Base-by-base conservation (phyloP, 371 early-diverging fungal species). In the Umbelopsis sp. region DNA sequence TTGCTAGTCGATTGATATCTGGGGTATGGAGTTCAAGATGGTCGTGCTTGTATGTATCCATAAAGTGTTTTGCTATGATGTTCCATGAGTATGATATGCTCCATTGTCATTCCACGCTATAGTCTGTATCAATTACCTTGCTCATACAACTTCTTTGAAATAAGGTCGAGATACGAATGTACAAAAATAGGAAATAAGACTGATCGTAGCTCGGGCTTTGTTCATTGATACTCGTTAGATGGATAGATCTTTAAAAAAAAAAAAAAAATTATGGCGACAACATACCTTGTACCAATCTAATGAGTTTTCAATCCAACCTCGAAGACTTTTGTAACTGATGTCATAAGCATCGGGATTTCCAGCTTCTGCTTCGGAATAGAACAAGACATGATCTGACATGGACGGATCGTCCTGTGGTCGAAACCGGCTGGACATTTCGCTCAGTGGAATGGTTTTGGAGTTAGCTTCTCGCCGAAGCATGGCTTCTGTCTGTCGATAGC, bases 131-230 rank as follows among this genome's bases (percentile, higher is more conserved):
- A 29, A 3, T n/a, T 80, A 92, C 96, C 92, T 84, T 94, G 83
- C 41, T 91, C 86, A 12, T 72, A 72, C 66, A 84, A 70, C 63
- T 80, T 81, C 66, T 85, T 85, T 25, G 76, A 78, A 16, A 97
- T 85, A 63, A 99, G 79, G 72, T 99, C 97, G 52, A 99, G 83
- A 79, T 96, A 99, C 35, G 90, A 85, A 76, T 99, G 96, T 5
- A 98, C 90, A 77, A 97, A 99, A 10, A 99, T 74, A 4, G 99
- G 99, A 79, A 92, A 99, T 16, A 99, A 83, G 5, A 97, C 84
- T 3, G 89, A 79, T 62, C 88, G 84, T 38, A 99, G 85, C 80
- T 99, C 99, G 50, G 87, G 79, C 94, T 96, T 75, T 9, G 24
- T 7, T 41, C 29, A 50, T 65, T 50, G 29, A 45, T 22, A 63